Evolutionary conservation across 352 stramenopile genomes (phyloP).

Genomic region (Hyaloperonospora arabidopsidis): DNA sequence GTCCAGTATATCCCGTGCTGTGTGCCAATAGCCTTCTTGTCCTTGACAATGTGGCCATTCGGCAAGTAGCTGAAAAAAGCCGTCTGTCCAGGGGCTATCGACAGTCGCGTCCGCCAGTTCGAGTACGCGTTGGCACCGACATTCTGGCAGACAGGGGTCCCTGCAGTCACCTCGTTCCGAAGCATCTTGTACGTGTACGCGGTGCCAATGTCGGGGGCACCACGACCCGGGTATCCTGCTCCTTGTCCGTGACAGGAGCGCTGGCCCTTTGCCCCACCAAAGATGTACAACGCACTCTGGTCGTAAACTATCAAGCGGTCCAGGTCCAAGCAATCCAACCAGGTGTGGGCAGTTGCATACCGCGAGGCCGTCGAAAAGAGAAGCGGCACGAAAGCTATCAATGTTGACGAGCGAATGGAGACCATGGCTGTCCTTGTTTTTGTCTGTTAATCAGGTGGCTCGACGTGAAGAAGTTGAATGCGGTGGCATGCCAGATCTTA

Average conservation of each 20-base stretch:
- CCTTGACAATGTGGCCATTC: constrained; percentile 58
- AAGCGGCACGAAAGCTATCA: constrained; percentile 11
- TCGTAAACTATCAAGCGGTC: constrained; percentile 55
- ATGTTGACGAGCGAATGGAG: constrained; percentile 6
- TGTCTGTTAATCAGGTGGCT: neutral
- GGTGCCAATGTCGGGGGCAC: constrained; percentile 39
- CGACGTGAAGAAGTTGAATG: no score
- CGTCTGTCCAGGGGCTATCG: constrained; percentile 27
- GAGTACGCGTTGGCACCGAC: constrained; percentile 45
- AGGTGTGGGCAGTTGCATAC: constrained; percentile 40
- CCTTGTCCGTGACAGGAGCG: constrained; percentile 59
- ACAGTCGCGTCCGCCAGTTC: constrained; percentile 48
- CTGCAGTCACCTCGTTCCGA: constrained; percentile 52
- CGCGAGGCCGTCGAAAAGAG: constrained; percentile 14
- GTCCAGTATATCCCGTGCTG: constrained; percentile 65
- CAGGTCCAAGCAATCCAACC: constrained; percentile 60
- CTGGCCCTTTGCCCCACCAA: constrained; percentile 50
- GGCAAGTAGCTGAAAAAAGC: constrained; percentile 51
- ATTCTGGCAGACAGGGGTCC: constrained; percentile 36
- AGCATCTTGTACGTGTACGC: constrained; percentile 64
- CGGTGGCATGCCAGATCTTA: no score
- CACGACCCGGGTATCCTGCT: constrained; percentile 49
- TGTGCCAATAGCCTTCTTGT: constrained; percentile 56
- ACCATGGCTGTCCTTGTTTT: constrained; percentile 12
- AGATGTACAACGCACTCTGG: constrained; percentile 61